Evolutionary conservation across 2,329 filamentous ascomycete genomes (phyloP).

Genomic region (Arachnomyces sp.): DNA sequence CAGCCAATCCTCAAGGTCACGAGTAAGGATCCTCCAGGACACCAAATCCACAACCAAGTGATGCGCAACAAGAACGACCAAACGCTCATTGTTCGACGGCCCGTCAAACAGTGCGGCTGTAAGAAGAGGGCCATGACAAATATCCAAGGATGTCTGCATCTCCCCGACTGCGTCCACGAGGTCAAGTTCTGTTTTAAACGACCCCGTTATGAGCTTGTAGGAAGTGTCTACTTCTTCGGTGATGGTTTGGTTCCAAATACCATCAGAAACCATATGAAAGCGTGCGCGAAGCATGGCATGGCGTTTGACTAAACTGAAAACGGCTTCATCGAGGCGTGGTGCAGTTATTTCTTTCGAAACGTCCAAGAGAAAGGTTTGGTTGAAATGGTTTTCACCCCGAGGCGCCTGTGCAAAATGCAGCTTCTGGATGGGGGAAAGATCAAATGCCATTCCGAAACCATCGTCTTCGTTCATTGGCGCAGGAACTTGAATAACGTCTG

Average conservation of each 20-base stretch:
- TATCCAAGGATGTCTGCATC: slow-evolving; percentile 28
- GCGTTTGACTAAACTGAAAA: slow-evolving; percentile 24
- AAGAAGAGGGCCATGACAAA: slow-evolving; percentile 32
- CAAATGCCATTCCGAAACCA: too few species aligned
- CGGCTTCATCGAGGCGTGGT: slow-evolving; percentile 21
- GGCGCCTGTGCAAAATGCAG: too few species aligned
- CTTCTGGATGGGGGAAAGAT: too few species aligned
- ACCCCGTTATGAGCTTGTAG: too few species aligned
- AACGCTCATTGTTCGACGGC: slow-evolving; percentile 22
- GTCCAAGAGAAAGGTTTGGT: too few species aligned
- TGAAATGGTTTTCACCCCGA: too few species aligned
- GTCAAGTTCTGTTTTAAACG: too few species aligned
- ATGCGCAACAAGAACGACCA: slow-evolving; percentile 22
- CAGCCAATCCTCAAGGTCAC: slow-evolving; percentile 15
- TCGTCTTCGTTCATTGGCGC: too few species aligned
- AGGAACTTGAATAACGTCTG: too few species aligned
- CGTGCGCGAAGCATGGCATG: slow-evolving; percentile 34
- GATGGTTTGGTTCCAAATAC: slow-evolving; percentile 21
- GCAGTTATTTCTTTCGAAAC: too few species aligned
- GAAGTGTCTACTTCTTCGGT: slow-evolving; percentile 23
- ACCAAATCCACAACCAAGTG: slow-evolving; percentile 19
- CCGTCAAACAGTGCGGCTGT: slow-evolving; percentile 38
- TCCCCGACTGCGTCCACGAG: too few species aligned
- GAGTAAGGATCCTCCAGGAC: slow-evolving; percentile 18
- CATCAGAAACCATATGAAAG: slow-evolving; percentile 17